These are phyloP conservation scores for Tetrahymena thermophila DNA, from an alignment of 73 alveolate species.

Conservation along the genomic window DNA sequence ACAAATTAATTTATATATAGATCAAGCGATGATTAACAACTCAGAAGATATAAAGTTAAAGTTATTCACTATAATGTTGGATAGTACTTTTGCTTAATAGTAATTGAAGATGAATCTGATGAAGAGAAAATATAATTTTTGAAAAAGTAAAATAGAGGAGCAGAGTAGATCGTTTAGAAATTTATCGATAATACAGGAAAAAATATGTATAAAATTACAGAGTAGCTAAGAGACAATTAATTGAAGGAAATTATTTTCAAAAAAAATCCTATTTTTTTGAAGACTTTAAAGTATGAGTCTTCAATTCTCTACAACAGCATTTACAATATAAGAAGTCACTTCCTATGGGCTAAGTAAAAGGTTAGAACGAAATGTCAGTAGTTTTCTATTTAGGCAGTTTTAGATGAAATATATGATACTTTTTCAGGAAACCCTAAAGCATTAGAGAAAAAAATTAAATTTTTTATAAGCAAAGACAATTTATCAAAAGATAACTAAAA, in stretches of 20 bases:
- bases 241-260: neutral
- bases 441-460: neutral
- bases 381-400: neutral
- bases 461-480: neutral
- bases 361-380: neutral
- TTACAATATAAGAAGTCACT: neutral
- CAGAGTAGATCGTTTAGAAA: neutral
- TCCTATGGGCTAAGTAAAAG: neutral
- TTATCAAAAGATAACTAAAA: neutral
- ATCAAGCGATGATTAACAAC: neutral
- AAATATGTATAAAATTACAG: neutral
- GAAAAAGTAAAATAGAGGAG: neutral
- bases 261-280: neutral
- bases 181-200: neutral
- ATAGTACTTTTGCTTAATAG: neutral
- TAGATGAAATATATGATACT: neutral
- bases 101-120: neutral
- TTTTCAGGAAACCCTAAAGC: neutral
- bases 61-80: neutral
- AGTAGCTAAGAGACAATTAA: neutral
- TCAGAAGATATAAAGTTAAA: neutral
- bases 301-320: neutral
- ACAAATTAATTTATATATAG: neutral
- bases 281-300: neutral
- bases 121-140: neutral